Evolutionary conservation across 1,284 basidiomycete species (phyloP), one percentile per base, ranked within the genome.

Genomic region (Coniferiporia sulphurascens): DNA sequence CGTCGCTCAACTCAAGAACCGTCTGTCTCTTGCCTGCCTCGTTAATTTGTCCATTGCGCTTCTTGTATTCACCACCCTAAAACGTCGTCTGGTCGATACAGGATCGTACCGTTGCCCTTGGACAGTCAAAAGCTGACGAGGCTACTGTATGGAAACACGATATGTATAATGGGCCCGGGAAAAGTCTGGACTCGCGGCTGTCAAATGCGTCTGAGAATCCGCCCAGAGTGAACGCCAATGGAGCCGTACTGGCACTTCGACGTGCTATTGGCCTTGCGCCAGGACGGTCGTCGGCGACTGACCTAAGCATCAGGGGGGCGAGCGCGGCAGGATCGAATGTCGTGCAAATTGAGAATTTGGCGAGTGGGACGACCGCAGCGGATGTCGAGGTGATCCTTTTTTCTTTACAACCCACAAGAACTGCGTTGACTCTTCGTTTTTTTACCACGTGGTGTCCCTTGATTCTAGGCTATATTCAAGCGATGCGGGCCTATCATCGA

Each of bases 361-460:
- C 87, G 5, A 74, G 73, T 17, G 92, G 91, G 4, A 94, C 91
- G 32, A 92, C 88, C 2, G 79, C 89, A 21, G 91, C 88, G 36
- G 91, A 94, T 68, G 92, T 94, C 56, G 82, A 85, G 67, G 84
- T 84, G 56, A 59, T 79, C 70, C n/a, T 41, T 53, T 5, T 17
- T 32, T n/a, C 13, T 38, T 46, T 15, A 2, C 1, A 5, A 27
- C 15, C 19, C 9, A 15, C 38, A 8, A 41, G 38, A 41, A 41
- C 15, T 15, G 15, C 38, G 9, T 41, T 12, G 12, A 15, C 38
- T 41, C 9, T 27, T 43, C 45, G 43, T 32, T 35, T 41, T 43
- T 35, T 45, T 8, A 10, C 8, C 9, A 32, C 35, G 44, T 48
- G 17, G 12, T 45, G 49, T 36, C 38, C 41, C 41, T 52, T 13